Conservation (phyloP, 192 early-diverging fungal genomes). For the Dimargaris cristalligena region DNA sequence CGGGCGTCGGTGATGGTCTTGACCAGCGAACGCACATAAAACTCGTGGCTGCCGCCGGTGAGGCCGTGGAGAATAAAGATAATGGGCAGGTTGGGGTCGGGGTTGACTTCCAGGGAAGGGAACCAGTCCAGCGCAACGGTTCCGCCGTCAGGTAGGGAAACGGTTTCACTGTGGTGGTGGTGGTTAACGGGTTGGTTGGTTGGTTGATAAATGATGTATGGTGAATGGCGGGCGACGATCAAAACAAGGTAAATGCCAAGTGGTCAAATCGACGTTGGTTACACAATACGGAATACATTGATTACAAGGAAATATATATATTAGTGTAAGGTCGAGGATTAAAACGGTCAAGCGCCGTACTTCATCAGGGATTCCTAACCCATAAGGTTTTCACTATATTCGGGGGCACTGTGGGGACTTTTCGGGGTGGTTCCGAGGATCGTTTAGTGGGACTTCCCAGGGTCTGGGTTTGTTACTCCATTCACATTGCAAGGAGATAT, state of each 20-base stretch:
- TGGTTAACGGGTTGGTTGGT: no score
- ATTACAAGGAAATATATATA: conserved; percentile 6
- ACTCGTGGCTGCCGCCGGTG: conserved; percentile 83
- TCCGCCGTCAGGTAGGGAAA: conserved; percentile 66
- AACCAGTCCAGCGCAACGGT: conserved; percentile 78
- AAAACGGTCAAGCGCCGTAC: no score
- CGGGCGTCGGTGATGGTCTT: conserved; percentile 36
- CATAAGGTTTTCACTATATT: no score
- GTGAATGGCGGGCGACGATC: no score
- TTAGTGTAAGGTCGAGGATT: no score
- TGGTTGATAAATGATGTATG: neutral
- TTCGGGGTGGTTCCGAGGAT: no score
- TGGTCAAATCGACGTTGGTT: neutral
- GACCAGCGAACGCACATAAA: conserved; percentile 65
- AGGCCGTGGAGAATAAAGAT: conserved; percentile 77
- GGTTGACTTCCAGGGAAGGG: conserved; percentile 33
- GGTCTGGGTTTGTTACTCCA: no score
- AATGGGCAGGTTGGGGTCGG: conserved; percentile 46
- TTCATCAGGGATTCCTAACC: no score
- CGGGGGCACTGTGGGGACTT: no score
- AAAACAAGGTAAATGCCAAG: conserved; percentile 9
- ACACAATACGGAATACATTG: conserved; percentile 14
- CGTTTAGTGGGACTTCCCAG: no score
- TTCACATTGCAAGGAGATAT: no score
- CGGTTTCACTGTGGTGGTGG: conserved; percentile 36